These are phyloP conservation scores for Tanozyma kutaoensis DNA, from an alignment of 805 yeast genomes.

Conservation along the genomic window DNA sequence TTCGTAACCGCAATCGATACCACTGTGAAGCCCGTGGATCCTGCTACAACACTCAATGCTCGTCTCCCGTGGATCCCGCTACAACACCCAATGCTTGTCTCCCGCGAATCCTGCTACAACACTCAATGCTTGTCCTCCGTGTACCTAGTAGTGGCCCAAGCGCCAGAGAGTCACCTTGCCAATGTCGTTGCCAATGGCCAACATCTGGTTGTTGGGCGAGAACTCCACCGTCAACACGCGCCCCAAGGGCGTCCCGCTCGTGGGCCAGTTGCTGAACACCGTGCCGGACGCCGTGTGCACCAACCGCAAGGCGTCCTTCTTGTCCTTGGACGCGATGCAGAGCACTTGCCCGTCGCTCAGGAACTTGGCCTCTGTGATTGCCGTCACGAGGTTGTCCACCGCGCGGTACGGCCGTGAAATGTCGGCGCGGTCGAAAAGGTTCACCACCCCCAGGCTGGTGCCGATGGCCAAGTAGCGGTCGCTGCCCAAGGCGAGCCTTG, in stretches of 20 bases:
- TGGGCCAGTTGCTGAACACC: constrained; percentile 93
- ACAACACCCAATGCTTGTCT: no score
- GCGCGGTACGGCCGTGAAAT: constrained; percentile 41
- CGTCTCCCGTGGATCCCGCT: no score
- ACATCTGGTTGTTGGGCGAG: constrained; percentile 69
- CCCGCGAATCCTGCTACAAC: no score
- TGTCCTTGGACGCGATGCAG: constrained; percentile 73
- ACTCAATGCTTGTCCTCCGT: no score
- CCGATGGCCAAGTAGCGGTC: constrained; percentile 87
- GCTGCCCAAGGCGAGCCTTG: constrained; percentile 57
- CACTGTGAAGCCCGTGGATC: no score
- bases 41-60: no score
- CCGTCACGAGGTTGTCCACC: constrained; percentile 70
- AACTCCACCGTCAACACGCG: constrained; percentile 72
- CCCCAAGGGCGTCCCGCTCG: constrained; percentile 94
- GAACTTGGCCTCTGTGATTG: constrained; percentile 62
- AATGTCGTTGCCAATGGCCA: constrained; percentile 81
- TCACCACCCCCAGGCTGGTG: constrained; percentile 78
- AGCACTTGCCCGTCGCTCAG: constrained; percentile 82
- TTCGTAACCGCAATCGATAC: no score
- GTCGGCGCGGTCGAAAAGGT: constrained; percentile 55
- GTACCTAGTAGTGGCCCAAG: constrained; percentile 59
- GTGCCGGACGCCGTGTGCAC: constrained; percentile 82
- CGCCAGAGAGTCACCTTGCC: constrained; percentile 88
- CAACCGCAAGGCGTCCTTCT: constrained; percentile 73